Percentiles rank a stretch among this genome's conserved stretches.
Conservation (phyloP, 225 moss, liverwort and hornwort genomes). For the Pseudisothecium myosuroides region DNA sequence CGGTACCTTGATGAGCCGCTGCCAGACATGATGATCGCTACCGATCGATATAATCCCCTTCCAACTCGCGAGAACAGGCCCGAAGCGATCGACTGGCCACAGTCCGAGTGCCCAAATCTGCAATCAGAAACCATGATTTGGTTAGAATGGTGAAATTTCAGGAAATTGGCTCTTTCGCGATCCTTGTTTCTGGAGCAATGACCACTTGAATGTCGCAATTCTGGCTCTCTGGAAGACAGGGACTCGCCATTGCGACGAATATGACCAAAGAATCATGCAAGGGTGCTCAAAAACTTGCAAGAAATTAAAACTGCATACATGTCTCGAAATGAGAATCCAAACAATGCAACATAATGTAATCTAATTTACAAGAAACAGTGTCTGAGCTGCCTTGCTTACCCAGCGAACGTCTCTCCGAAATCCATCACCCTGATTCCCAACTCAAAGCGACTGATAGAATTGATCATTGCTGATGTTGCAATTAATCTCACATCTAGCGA, state of each 20-base stretch:
- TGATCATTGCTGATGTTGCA: neutral
- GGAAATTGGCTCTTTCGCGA: neutral
- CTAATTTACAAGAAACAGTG: neutral
- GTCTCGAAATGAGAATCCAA: neutral
- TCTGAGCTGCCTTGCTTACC: neutral
- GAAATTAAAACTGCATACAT: neutral
- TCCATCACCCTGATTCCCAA: neutral
- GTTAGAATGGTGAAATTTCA: neutral
- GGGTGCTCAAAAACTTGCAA: neutral
- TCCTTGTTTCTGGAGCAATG: neutral
- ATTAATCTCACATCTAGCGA: neutral
- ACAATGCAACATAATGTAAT: neutral
- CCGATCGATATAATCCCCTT: no score
- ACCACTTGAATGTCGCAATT: neutral
- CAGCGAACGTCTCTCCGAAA: neutral
- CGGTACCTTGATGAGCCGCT: conserved; percentile 9
- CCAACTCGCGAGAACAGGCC: neutral
- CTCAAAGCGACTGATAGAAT: neutral
- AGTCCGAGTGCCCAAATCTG: neutral
- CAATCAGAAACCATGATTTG: neutral
- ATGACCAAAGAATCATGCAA: neutral
- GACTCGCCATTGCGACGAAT: neutral
- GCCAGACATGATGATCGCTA: conserved; percentile 4
- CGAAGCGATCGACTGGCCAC: neutral
- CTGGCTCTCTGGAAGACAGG: neutral